Percentiles rank a stretch among this genome's conserved stretches.
Conservation (phyloP, 1,284 basidiomycete genomes). For the Austroboletus sp. region DNA sequence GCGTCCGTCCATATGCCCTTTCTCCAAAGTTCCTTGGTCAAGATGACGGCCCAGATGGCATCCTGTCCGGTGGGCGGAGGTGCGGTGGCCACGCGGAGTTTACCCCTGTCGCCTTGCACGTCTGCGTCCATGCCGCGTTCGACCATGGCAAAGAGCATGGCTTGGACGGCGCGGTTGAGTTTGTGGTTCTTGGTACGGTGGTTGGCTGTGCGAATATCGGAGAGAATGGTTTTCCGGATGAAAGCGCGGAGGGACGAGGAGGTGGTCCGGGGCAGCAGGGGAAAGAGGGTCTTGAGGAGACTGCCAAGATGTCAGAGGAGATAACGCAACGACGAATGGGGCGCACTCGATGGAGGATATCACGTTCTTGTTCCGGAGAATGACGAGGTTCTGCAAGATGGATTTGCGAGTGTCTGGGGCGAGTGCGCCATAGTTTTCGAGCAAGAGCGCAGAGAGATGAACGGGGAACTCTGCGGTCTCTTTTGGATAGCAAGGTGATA, state of each 20-base stretch:
- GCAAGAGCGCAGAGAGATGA: constrained; percentile 69
- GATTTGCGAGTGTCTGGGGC: constrained; percentile 75
- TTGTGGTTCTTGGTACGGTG: constrained; percentile 87
- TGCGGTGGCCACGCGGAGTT: constrained; percentile 44
- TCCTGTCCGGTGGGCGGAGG: constrained; percentile 60
- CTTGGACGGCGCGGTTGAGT: constrained; percentile 92
- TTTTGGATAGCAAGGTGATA: constrained; percentile 82
- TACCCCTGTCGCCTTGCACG: constrained; percentile 76
- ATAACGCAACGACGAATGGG: not conserved
- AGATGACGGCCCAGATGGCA: constrained; percentile 94
- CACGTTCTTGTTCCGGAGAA: constrained; percentile 88
- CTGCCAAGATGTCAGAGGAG: constrained; percentile 37
- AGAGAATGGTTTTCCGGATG: constrained; percentile 93
- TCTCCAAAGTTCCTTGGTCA: constrained; percentile 92
- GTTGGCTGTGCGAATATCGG: constrained; percentile 91
- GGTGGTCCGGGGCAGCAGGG: constrained; percentile 84
- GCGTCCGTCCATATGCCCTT: constrained; percentile 91
- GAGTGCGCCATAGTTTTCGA: constrained; percentile 68
- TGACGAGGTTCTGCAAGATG: constrained; percentile 83
- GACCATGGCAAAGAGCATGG: constrained; percentile 93
- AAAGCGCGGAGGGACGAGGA: constrained; percentile 77
- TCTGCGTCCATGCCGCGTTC: constrained; percentile 83
- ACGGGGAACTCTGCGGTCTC: constrained; percentile 78
- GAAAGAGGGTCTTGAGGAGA: constrained; percentile 86
- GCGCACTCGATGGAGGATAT: constrained; percentile 87